Conservation (phyloP, 139 green algal species). For the Closterium sp. region DNA sequence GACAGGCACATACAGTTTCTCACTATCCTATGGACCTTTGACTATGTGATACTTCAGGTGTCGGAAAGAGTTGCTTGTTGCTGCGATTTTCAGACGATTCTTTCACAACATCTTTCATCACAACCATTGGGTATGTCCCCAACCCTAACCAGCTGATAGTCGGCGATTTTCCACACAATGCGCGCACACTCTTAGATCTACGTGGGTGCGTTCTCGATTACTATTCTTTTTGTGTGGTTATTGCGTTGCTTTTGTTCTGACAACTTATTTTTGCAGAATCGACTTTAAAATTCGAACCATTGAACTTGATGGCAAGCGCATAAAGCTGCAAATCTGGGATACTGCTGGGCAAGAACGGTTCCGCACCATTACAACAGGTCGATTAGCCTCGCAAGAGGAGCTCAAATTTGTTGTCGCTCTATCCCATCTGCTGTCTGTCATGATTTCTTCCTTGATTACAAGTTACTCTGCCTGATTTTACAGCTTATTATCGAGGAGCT, state of each 20-base stretch:
- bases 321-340: constrained; percentile 99
- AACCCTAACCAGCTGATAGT: no score
- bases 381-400: no score
- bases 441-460: no score
- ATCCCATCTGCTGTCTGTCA: no score
- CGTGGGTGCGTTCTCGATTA: no score
- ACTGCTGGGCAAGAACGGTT: constrained; percentile 97
- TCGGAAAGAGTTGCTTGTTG: constrained; percentile 95
- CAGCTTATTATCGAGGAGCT: constrained; percentile 93
- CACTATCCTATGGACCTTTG: neutral
- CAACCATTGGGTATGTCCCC: constrained; percentile 84
- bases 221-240: no score
- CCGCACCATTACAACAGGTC: constrained; percentile 85
- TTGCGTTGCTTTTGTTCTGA: no score
- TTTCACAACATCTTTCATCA: constrained; percentile 98
- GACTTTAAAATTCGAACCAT: constrained; percentile 99
- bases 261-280: constrained; percentile 53
- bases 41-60: constrained; percentile 58
- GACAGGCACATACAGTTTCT: no score
- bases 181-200: no score
- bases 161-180: no score
- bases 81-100: constrained; percentile 92
- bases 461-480: neutral
- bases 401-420: no score
- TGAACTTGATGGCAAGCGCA: constrained; percentile 84